Evolutionary conservation across 257 asterid species (phyloP), one percentile per base, ranked within the genome.

Genomic region (Salvia miltiorrhiza): DNA sequence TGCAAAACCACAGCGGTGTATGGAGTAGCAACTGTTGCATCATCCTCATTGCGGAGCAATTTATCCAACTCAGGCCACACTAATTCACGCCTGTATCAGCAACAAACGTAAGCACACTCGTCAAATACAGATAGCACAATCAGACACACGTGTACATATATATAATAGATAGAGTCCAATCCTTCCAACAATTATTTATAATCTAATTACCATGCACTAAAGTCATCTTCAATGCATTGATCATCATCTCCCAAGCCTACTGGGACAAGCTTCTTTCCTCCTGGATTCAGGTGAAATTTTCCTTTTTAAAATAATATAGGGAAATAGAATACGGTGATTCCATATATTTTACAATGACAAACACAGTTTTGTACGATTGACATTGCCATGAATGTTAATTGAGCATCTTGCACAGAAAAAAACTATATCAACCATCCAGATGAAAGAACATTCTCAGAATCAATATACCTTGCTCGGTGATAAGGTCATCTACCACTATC

Each of bases 211-310:
- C 97, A 94, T 70, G 95, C 84, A 58, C 96, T 0, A 76, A 88
- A 89, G 82, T 94, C 99, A 76, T 91, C 99, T 87, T 91, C 99
- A 71, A 94, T 94, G 86, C 97, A 91, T 58, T 94, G 97, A 68
- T 94, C 97, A 61, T 94, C 99, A 69, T 94, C 99, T 40, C 97
- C 97, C 74, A 94, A 89, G 73, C 99, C 99, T 69, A 94, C 85
- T 3, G 88, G 84, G 56, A 89, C 86, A 76, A 94, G 86, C 55
- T 80, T 78, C 72, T 87, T 81, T 30, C 88, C 99, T 28, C 99
- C 99, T 94, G 82, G 69, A 75, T 23, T 44, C 28, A 53, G 41
- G 60, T 20, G 72, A 26, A 57, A 45, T 14, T 45, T 26, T 55
- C 66, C 37, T 28, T n/a, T 67, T 41, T 59, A 50, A 32, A 28